Conservation (phyloP, 1,284 basidiomycete species). For the Fistulina hepatica region DNA sequence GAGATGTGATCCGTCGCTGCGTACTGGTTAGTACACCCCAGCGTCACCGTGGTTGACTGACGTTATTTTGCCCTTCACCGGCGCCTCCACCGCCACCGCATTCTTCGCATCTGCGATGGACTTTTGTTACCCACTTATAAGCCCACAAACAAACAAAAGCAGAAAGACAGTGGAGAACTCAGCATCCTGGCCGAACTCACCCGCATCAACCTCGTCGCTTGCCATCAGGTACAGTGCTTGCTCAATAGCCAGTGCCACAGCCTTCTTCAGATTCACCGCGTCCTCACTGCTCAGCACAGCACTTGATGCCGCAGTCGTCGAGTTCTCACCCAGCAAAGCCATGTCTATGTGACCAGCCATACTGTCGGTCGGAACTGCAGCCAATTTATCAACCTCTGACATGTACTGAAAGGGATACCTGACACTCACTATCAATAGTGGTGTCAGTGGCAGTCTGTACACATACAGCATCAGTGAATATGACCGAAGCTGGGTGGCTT, state of each 20-base stretch:
- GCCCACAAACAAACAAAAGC: no score
- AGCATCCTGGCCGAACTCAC: conserved; percentile 4
- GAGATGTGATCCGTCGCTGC: conserved; percentile 80
- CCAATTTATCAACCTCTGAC: neutral
- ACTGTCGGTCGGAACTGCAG: conserved; percentile 15
- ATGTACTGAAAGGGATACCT: neutral
- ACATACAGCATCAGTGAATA: neutral
- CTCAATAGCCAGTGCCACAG: conserved; percentile 13
- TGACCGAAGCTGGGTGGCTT: neutral
- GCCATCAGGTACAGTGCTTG: conserved; percentile 11
- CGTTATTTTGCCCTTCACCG: no score
- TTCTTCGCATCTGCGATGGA: no score
- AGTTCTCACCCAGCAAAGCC: conserved; percentile 14
- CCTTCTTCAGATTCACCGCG: conserved; percentile 16
- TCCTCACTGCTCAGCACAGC: conserved; percentile 12
- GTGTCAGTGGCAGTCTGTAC: conserved; percentile 17
- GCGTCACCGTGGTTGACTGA: no score
- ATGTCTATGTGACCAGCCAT: conserved; percentile 16
- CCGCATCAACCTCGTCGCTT: conserved; percentile 4
- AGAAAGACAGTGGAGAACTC: no score
- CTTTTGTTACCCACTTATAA: no score
- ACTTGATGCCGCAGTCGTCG: conserved; percentile 6
- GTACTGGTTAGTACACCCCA: no score
- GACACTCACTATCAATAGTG: conserved; percentile 14
- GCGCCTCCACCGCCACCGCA: no score